phyloP scores from a whole-genome alignment of 2,329 filamentous ascomycete species.

The Cordyceps fumosorosea region DNA sequence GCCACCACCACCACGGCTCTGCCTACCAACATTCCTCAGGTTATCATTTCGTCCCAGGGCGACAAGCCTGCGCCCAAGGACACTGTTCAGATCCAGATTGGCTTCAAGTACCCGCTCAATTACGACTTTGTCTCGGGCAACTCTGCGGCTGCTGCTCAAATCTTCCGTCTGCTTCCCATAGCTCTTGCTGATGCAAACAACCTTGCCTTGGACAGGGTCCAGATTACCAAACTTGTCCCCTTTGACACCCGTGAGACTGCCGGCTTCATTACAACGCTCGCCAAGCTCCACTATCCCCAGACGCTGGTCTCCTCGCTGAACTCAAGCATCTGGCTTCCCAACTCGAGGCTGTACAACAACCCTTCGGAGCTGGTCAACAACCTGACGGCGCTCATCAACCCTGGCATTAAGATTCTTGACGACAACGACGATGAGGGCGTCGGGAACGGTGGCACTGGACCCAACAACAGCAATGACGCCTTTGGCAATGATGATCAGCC shows the following conservation, averaged over 20 bases:
- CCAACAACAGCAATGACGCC: slow-evolving; percentile 31
- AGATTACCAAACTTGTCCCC: slow-evolving; percentile 67
- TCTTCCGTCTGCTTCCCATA: slow-evolving; percentile 70
- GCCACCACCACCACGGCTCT: slow-evolving; percentile 46
- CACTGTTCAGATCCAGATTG: slow-evolving; percentile 71
- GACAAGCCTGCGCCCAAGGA: slow-evolving; percentile 50
- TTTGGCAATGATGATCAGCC: slow-evolving; percentile 33
- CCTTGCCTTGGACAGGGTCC: slow-evolving; percentile 48
- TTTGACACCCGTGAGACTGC: slow-evolving; percentile 63
- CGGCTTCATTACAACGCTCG: slow-evolving; percentile 76
- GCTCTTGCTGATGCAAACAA: slow-evolving; percentile 61
- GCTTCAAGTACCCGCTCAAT: slow-evolving; percentile 74
- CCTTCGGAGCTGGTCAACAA: slow-evolving; percentile 57
- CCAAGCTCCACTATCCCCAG: slow-evolving; percentile 61
- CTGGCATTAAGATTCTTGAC: slow-evolving; percentile 51
- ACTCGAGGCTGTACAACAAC: slow-evolving; percentile 70
- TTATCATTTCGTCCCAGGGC: slow-evolving; percentile 64
- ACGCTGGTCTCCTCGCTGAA: slow-evolving; percentile 61
- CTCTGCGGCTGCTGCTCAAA: slow-evolving; percentile 69
- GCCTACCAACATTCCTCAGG: slow-evolving; percentile 62
- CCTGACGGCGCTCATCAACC: slow-evolving; percentile 76
- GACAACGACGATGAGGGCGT: slow-evolving; percentile 35
- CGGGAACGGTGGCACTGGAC: slow-evolving; percentile 22
- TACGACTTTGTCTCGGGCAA: slow-evolving; percentile 74
- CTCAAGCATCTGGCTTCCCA: slow-evolving; percentile 63